These are phyloP conservation scores for Vanilla planifolia DNA, from an alignment of 106 monocot species.

Conservation along the genomic window DNA sequence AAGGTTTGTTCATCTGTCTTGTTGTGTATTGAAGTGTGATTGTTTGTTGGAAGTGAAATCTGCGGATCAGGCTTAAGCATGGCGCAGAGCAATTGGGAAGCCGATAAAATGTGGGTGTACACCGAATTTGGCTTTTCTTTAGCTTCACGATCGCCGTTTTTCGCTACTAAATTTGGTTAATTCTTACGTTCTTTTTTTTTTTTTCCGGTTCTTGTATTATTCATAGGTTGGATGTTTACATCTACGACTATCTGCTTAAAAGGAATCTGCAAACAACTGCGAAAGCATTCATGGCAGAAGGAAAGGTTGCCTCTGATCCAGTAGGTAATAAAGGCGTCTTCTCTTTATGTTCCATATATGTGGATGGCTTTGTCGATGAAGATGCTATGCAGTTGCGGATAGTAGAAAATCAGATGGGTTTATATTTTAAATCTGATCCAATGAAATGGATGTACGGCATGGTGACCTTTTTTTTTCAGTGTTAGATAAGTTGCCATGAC, in stretches of 20 bases:
- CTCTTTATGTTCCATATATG: too few species aligned
- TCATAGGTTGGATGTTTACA: slow-evolving; percentile 63
- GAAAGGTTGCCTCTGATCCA: slow-evolving; percentile 90
- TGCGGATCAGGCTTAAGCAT: slow-evolving; percentile 16
- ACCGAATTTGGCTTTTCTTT: background rate
- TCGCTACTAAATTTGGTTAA: background rate
- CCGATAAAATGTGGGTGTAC: slow-evolving; percentile 64
- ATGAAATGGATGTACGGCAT: too few species aligned
- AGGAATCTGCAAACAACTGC: slow-evolving; percentile 56
- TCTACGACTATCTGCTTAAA: slow-evolving; percentile 60
- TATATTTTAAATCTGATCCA: too few species aligned
- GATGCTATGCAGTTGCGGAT: too few species aligned
- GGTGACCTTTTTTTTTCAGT: too few species aligned
- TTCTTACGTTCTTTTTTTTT: background rate
- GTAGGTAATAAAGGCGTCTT: slow-evolving; percentile 60
- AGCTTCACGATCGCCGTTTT: background rate
- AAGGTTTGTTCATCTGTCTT: background rate
- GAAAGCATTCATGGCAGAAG: slow-evolving; percentile 87
- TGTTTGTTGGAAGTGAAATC: background rate
- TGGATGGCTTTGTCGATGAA: background rate
- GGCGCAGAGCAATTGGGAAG: slow-evolving; percentile 74
- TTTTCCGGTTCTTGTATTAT: background rate
- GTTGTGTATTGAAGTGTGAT: slow-evolving; percentile 12
- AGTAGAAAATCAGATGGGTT: too few species aligned
- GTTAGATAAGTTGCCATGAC: too few species aligned